A percentile compares a stretch with the other conserved stretches of the same genome.
Evolutionary conservation across 192 early-diverging fungal genomes (phyloP).

Genomic region (Funneliformis mosseae): DNA sequence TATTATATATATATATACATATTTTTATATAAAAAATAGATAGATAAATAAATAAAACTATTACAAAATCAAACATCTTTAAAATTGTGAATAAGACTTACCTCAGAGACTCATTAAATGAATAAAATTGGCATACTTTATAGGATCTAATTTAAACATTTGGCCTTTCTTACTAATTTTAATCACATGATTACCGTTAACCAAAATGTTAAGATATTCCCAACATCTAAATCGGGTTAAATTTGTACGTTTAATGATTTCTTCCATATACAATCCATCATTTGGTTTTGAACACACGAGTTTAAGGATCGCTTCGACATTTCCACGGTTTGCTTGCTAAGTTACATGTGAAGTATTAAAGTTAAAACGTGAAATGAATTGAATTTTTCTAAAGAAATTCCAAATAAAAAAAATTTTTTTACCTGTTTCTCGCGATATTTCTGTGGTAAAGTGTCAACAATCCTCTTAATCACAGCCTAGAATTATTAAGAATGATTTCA

Average conservation of each 20-base stretch:
- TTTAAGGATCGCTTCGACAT: slow-evolving; percentile 11
- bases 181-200: neutral
- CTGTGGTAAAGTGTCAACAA: neutral
- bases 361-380: neutral
- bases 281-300: slow-evolving; percentile 1
- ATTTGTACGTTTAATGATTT: slow-evolving; percentile 6
- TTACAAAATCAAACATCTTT: too few relatives aligned
- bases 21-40: too few relatives aligned
- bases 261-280: slow-evolving; percentile 23
- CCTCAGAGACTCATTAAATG: neutral
- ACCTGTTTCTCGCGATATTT: slow-evolving; percentile 28
- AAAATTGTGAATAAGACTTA: too few relatives aligned
- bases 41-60: too few relatives aligned
- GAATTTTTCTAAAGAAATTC: neutral
- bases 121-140: neutral
- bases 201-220: slow-evolving; percentile 23
- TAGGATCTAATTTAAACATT: neutral
- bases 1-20: too few relatives aligned
- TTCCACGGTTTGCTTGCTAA: slow-evolving; percentile 26
- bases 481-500: neutral
- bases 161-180: slow-evolving; percentile 21
- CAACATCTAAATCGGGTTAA: slow-evolving; percentile 5
- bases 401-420: neutral
- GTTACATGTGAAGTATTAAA: neutral
- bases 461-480: slow-evolving; percentile 10